Evolutionary conservation across 2,329 filamentous ascomycete species (phyloP), one percentile per base, ranked within the genome.

Genomic region (Sarocladium strictum): DNA sequence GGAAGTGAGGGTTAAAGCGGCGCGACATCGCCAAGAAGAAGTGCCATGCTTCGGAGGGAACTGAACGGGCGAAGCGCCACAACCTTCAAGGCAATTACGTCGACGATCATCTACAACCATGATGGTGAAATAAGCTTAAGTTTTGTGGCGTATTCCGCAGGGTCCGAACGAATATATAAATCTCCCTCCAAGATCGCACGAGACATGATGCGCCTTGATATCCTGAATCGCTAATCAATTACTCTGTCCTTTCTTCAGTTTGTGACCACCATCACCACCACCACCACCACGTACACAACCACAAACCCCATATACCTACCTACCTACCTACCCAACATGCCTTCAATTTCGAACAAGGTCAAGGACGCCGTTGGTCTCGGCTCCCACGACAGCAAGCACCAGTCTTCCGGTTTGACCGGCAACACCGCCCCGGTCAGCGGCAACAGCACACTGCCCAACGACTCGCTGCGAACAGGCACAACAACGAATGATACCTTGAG

Each of bases 281-380:
- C 41, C 6, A 15, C 21, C 40, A 45, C 7, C 40, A 23, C 24
- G 35, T 38, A 5, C 15, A 24, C 7, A 5, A 45, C 24, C 40
- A 45, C 40, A 45, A 32, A n/a, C n/a, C n/a, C n/a, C n/a, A n/a
- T n/a, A 41, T 41, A 11, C 21, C 9, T 49, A 12, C 9, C 21
- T 9, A 49, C 11, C 14, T 10, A 3, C 54, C 11, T 11, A 14
- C 7, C 7, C 69, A 76, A 58, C 59, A 78, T 78, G 76, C 75
- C 76, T 61, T 61, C 64, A 59, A 68, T 78, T 60, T 62, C 76
- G 62, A 72, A 77, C 72, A 78, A 78, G 68, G 71, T 76, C 64
- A 78, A 78, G 72, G 73, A 77, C n/a, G 72, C 69, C 58, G 64
- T 77, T 55, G 45, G 55, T 32, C 37, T 29, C 45, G 38, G 27